phyloP scores from a whole-genome alignment of 148 eudicot species.

The Linanthus parryae region DNA sequence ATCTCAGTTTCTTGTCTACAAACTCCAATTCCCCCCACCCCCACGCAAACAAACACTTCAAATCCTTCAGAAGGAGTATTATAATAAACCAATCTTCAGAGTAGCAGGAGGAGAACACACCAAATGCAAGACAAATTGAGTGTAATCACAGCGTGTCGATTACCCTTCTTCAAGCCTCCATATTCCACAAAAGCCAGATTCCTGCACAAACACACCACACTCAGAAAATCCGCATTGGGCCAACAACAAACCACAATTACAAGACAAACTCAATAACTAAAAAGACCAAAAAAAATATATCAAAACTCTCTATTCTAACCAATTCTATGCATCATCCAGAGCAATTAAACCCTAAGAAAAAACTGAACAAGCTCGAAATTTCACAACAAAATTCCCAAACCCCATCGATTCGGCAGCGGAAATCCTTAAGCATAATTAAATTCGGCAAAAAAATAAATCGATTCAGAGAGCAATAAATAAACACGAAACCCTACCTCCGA shows the following conservation, averaged over 20 bases:
- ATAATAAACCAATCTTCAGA: background rate
- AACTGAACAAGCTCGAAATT: constrained; percentile 1
- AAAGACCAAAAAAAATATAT: no score
- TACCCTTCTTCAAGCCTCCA: constrained; percentile 18
- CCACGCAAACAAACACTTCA: background rate
- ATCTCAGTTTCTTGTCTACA: no score
- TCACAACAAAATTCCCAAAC: constrained; percentile 6
- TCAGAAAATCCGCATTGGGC: constrained; percentile 11
- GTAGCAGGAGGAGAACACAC: background rate
- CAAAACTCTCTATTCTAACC: constrained; percentile 3
- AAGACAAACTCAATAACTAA: background rate
- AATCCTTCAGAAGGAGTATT: background rate
- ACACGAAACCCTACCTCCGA: constrained; percentile 5
- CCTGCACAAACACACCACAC: constrained; percentile 10
- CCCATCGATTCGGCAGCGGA: constrained; percentile 2
- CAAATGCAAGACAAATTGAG: background rate
- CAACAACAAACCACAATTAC: background rate
- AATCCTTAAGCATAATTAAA: background rate
- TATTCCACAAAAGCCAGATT: constrained; percentile 16
- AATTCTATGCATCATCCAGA: background rate
- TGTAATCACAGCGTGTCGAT: background rate
- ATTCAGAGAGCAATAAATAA: background rate
- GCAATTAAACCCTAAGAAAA: constrained; percentile 8
- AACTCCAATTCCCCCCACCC: constrained; percentile 6
- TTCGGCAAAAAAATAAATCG: background rate